Conservation (phyloP, 805 yeast species). For the Zygotorulaspora sp. region DNA sequence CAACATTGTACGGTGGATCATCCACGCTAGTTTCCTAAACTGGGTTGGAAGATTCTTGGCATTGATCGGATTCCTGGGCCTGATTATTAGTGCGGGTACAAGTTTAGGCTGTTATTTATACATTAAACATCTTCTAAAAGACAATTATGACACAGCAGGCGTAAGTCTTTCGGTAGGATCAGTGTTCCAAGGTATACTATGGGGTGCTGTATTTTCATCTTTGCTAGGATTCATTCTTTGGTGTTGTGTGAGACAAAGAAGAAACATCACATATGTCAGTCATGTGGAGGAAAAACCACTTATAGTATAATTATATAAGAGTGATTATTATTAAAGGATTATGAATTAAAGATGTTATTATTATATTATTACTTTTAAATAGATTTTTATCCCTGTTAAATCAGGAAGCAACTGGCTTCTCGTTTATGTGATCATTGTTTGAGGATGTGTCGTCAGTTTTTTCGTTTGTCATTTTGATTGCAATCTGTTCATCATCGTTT, state of each 20-base stretch:
- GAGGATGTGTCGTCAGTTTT: conserved; percentile 6
- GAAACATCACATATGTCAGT: conserved; percentile 11
- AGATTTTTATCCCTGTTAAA: background rate
- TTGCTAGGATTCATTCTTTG: conserved; percentile 41
- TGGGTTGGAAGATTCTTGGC: conserved; percentile 45
- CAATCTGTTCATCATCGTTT: background rate
- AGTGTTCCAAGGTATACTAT: conserved; percentile 53
- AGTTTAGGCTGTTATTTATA: conserved; percentile 58
- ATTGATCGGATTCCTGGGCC: conserved; percentile 37
- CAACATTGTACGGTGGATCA: conserved; percentile 31
- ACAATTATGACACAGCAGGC: conserved; percentile 47
- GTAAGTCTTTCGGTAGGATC: conserved; percentile 48
- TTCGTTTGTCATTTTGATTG: background rate
- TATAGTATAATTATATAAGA: background rate
- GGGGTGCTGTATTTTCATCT: conserved; percentile 57
- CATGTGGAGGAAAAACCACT: conserved; percentile 23
- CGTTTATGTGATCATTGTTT: conserved; percentile 4
- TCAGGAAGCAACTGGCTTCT: conserved; percentile 1
- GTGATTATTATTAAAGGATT: too few relatives aligned
- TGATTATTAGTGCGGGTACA: conserved; percentile 47
- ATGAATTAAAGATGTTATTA: background rate
- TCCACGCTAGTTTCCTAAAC: conserved; percentile 45
- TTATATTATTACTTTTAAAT: background rate
- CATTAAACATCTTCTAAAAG: conserved; percentile 49
- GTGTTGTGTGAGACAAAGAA: conserved; percentile 26